phyloP scores from a whole-genome alignment of 345 rosid genomes.

The Gossypium turneri region DNA sequence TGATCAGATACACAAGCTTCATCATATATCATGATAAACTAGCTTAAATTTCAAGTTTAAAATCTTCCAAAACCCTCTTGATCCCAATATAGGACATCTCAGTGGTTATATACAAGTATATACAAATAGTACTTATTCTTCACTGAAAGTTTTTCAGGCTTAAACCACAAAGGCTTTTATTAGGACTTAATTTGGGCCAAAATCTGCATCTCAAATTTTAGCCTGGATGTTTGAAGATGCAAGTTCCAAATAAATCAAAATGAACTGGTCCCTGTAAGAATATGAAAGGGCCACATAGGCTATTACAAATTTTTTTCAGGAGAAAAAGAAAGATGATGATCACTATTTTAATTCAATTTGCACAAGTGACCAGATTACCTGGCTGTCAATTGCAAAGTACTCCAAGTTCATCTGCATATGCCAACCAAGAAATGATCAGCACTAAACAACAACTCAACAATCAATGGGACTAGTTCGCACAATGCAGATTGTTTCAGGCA shows the following conservation, averaged over 20 bases:
- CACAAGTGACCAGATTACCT: constrained; percentile 41
- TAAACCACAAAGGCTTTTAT: not conserved
- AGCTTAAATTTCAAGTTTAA: not conserved
- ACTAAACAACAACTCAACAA: constrained; percentile 9
- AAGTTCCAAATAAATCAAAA: not conserved
- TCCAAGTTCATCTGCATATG: constrained; percentile 97
- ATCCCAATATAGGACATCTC: not conserved
- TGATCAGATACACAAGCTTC: not conserved
- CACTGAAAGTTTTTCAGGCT: not conserved
- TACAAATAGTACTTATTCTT: not conserved
- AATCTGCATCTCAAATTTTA: not conserved
- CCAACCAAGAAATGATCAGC: constrained; percentile 16
- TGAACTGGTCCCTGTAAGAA: not conserved
- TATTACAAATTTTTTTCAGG: too few relatives aligned
- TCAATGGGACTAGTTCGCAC: not conserved
- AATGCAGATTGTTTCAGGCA: not conserved
- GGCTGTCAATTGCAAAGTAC: constrained; percentile 92
- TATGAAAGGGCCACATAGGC: not conserved
- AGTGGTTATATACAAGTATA: not conserved
- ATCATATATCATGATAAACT: not conserved
- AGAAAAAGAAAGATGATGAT: not conserved
- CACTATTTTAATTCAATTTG: not conserved
- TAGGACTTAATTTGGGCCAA: not conserved
- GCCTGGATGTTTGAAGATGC: not conserved
- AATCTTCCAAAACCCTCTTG: not conserved